These are phyloP conservation scores for Carallia brachiata DNA, from an alignment of 345 rosid species.

Conservation along the genomic window DNA sequence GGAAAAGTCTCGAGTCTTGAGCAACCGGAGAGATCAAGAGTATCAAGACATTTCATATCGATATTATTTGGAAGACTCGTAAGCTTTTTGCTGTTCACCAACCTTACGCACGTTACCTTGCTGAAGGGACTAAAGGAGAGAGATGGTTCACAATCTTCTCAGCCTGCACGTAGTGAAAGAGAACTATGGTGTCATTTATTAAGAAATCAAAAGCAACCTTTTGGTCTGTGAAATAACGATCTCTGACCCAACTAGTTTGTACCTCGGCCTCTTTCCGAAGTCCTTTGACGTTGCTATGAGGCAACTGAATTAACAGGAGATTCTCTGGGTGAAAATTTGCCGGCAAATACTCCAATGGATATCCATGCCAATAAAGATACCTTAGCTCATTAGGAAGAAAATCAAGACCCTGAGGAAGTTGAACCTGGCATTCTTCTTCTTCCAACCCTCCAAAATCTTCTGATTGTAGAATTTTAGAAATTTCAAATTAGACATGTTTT, in stretches of 20 bases:
- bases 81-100: neutral
- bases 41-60: slow-evolving; percentile 5
- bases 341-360: slow-evolving; percentile 13
- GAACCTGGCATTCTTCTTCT: neutral
- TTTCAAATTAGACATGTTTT: neutral
- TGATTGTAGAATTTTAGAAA: neutral
- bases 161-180: too few relatives aligned
- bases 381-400: slow-evolving; percentile 4
- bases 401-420: slow-evolving; percentile 6
- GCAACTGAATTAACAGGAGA: slow-evolving; percentile 10
- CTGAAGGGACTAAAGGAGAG: too few relatives aligned
- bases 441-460: too few relatives aligned
- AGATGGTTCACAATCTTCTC: too few relatives aligned
- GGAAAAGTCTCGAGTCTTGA: slow-evolving; percentile 3
- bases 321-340: slow-evolving; percentile 2
- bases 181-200: too few relatives aligned
- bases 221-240: neutral
- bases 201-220: too few relatives aligned
- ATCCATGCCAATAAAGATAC: slow-evolving; percentile 6
- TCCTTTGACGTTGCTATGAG: neutral
- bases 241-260: neutral
- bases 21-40: slow-evolving; percentile 15
- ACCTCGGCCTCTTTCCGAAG: slow-evolving; percentile 3
- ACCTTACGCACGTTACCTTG: neutral
- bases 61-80: slow-evolving; percentile 6